Percentiles rank a stretch among this genome's conserved stretches.
Evolutionary conservation across 345 rosid genomes (phyloP).

Genomic region (Eutrema yunnanense): DNA sequence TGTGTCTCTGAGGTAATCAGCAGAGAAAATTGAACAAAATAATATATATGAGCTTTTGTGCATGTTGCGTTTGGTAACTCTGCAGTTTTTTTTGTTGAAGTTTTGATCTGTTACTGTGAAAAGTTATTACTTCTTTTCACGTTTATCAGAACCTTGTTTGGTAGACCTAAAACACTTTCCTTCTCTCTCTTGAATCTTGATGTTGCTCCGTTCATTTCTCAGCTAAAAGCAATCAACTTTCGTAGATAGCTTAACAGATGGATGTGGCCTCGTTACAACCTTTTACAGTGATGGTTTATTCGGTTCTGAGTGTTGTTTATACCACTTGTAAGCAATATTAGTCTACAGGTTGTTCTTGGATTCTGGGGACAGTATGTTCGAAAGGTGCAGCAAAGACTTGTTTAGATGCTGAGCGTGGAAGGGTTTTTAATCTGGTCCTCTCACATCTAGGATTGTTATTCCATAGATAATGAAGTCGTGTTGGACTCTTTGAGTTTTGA

Average conservation of each 20-base stretch:
- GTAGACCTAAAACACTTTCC: neutral
- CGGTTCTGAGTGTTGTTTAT: slow-evolving; percentile 6
- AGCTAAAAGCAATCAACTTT: neutral
- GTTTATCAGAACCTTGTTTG: slow-evolving; percentile 6
- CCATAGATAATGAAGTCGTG: neutral
- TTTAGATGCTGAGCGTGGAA: neutral
- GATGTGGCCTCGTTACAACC: neutral
- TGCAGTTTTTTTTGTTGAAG: neutral
- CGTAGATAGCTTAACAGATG: neutral
- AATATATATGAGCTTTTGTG: neutral
- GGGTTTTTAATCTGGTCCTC: neutral
- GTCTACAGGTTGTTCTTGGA: neutral
- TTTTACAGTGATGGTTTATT: slow-evolving; percentile 7
- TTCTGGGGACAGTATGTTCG: neutral
- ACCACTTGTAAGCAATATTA: neutral
- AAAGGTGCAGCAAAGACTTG: neutral
- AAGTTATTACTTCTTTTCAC: neutral
- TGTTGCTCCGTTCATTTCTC: neutral
- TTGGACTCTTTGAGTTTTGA: neutral
- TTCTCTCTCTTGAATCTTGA: neutral
- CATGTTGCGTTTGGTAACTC: neutral
- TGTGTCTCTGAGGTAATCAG: slow-evolving; percentile 17
- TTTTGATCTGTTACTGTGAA: slow-evolving; percentile 14
- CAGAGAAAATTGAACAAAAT: neutral
- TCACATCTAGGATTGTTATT: neutral